Conservation (phyloP, 176 grass and related monocot species). For the Coix lacrymajobi region DNA sequence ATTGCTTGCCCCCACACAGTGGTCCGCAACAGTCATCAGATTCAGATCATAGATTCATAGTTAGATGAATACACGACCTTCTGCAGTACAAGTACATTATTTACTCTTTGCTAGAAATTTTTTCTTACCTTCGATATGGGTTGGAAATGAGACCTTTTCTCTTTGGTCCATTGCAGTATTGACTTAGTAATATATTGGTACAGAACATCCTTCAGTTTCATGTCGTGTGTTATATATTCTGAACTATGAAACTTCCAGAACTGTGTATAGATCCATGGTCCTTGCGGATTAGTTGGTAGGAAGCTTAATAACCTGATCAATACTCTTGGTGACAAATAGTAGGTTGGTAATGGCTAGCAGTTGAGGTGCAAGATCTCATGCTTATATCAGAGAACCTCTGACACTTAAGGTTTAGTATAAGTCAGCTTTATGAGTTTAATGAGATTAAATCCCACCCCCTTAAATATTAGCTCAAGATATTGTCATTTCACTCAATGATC, state of each 20-base stretch:
- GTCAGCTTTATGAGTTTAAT: neutral
- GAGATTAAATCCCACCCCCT: constrained; percentile 2
- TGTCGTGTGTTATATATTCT: neutral
- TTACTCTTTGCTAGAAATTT: neutral
- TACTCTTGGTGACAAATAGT: neutral
- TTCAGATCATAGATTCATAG: constrained; percentile 1
- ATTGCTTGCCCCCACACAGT: neutral
- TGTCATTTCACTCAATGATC: neutral
- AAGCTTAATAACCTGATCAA: neutral
- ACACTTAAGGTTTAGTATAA: neutral
- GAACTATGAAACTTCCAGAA: constrained; percentile 6
- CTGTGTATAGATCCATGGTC: neutral
- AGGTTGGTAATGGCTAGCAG: neutral
- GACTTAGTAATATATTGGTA: neutral
- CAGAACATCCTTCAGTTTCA: neutral
- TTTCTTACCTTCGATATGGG: neutral
- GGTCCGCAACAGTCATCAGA: neutral
- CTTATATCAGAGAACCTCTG: neutral
- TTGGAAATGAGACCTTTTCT: neutral
- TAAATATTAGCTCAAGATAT: constrained; percentile 11
- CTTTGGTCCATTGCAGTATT: neutral
- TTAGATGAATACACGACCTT: neutral
- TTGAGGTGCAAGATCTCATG: neutral
- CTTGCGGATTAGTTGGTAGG: neutral
- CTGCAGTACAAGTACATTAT: neutral